Conservation (phyloP, 441 rosid genomes). For the Pelargonium citronellum region DNA sequence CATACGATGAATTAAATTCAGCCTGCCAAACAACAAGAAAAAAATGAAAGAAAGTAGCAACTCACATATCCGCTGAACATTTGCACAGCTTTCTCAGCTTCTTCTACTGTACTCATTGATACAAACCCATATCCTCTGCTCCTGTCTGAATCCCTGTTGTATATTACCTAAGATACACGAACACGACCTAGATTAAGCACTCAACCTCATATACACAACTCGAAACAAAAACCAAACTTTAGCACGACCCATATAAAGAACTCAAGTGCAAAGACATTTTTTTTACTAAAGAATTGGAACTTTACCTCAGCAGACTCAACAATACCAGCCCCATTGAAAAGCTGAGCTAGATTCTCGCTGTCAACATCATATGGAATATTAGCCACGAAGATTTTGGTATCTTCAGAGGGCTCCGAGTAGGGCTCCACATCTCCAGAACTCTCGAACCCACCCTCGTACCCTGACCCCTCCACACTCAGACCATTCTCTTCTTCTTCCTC, state of each 20-base stretch:
- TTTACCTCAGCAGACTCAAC: slow-evolving; percentile 29
- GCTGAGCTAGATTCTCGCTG: slow-evolving; percentile 26
- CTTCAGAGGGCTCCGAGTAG: slow-evolving; percentile 28
- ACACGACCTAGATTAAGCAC: neutral
- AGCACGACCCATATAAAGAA: too few relatives aligned
- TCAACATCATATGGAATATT: slow-evolving; percentile 28
- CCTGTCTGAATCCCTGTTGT: slow-evolving; percentile 22
- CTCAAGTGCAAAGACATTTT: too few relatives aligned
- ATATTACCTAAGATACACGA: slow-evolving; percentile 16
- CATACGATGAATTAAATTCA: too few relatives aligned
- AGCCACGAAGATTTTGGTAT: slow-evolving; percentile 29
- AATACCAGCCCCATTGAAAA: slow-evolving; percentile 26
- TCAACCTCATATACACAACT: neutral
- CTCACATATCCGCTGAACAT: slow-evolving; percentile 28
- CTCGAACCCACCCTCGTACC: too few relatives aligned
- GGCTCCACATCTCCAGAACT: slow-evolving; percentile 16
- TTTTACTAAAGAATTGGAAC: neutral
- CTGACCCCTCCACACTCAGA: neutral
- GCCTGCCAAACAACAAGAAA: neutral
- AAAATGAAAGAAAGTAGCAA: neutral
- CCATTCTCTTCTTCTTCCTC: slow-evolving; percentile 15
- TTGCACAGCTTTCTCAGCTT: slow-evolving; percentile 28
- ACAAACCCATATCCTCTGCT: slow-evolving; percentile 30
- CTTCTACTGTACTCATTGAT: slow-evolving; percentile 27
- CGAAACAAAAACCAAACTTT: neutral